Percentiles rank a stretch among this genome's conserved stretches.
These are phyloP conservation scores for Alternaria consortialis DNA, from an alignment of 2,329 filamentous ascomycete genomes.

Conservation along the genomic window DNA sequence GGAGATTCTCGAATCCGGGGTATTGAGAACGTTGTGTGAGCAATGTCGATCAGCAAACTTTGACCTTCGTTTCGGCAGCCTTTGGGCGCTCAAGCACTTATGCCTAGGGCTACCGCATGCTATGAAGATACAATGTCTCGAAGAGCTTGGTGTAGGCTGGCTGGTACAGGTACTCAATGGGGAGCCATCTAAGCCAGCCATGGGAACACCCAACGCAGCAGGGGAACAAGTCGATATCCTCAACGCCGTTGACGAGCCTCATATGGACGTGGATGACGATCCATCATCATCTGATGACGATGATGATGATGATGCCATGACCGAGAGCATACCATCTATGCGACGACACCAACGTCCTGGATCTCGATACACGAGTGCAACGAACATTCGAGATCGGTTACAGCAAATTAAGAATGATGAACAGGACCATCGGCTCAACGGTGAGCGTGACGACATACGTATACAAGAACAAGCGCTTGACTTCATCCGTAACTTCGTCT, in stretches of 20 bases:
- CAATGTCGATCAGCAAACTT: slow-evolving; percentile 84
- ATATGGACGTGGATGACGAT: slow-evolving; percentile 53
- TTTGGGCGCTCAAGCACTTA: slow-evolving; percentile 95
- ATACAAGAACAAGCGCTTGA: slow-evolving; percentile 93
- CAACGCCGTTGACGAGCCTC: slow-evolving; percentile 59
- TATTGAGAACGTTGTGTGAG: slow-evolving; percentile 79
- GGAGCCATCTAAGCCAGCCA: slow-evolving; percentile 57
- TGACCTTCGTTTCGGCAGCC: slow-evolving; percentile 80
- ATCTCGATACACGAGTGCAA: slow-evolving; percentile 48
- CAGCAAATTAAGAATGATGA: slow-evolving; percentile 68
- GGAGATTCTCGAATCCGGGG: slow-evolving; percentile 76
- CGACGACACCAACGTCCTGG: slow-evolving; percentile 47
- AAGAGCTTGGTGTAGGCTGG: slow-evolving; percentile 81
- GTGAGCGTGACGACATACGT: slow-evolving; percentile 78
- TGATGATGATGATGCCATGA: slow-evolving; percentile 59
- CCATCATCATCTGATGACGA: slow-evolving; percentile 30
- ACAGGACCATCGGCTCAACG: slow-evolving; percentile 71
- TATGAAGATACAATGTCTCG: slow-evolving; percentile 78
- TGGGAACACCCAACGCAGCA: slow-evolving; percentile 67
- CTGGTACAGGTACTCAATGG: slow-evolving; percentile 79
- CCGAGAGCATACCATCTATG: slow-evolving; percentile 54
- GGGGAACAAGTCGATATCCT: slow-evolving; percentile 68
- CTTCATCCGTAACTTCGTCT: slow-evolving; percentile 89
- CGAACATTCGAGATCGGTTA: slow-evolving; percentile 52
- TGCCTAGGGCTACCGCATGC: slow-evolving; percentile 75